These are phyloP conservation scores for Vachellia pachyceras DNA, from an alignment of 306 rosid species.

Conservation along the genomic window DNA sequence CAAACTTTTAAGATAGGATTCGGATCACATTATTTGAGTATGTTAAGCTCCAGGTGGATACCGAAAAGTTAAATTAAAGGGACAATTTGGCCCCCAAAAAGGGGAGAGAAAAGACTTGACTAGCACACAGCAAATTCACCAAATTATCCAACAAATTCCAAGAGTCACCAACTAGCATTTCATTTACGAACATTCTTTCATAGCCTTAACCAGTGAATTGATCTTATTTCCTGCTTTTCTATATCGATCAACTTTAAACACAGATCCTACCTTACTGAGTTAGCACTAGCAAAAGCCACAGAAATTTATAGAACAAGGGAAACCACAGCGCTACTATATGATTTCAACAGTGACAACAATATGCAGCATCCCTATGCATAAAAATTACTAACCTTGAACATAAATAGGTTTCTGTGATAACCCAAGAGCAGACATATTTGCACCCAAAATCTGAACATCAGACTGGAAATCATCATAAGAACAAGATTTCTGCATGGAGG, in stretches of 20 bases:
- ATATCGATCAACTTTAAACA: background rate
- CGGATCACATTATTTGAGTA: background rate
- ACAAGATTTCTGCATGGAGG: slow-evolving; percentile 55
- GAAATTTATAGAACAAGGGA: slow-evolving; percentile 2
- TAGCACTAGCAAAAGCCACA: background rate
- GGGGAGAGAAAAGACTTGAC: background rate
- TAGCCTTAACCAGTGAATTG: slow-evolving; percentile 11
- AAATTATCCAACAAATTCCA: slow-evolving; percentile 2
- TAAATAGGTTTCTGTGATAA: slow-evolving; percentile 94
- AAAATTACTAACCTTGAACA: slow-evolving; percentile 66
- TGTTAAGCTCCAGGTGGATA: background rate
- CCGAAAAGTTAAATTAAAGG: background rate
- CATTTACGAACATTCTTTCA: slow-evolving; percentile 13
- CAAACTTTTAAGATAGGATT: background rate
- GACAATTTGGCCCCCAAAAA: background rate
- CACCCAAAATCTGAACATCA: slow-evolving; percentile 93
- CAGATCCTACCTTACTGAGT: background rate
- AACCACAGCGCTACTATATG: background rate
- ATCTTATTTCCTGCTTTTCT: slow-evolving; percentile 10
- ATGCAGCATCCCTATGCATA: slow-evolving; percentile 8
- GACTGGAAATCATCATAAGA: slow-evolving; percentile 59
- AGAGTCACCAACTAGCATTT: background rate
- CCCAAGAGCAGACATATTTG: slow-evolving; percentile 99
- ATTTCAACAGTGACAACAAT: slow-evolving; percentile 4
- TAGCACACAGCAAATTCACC: background rate